These are phyloP conservation scores for Arbutus unedo DNA, from an alignment of 148 eudicot species.

Conservation along the genomic window DNA sequence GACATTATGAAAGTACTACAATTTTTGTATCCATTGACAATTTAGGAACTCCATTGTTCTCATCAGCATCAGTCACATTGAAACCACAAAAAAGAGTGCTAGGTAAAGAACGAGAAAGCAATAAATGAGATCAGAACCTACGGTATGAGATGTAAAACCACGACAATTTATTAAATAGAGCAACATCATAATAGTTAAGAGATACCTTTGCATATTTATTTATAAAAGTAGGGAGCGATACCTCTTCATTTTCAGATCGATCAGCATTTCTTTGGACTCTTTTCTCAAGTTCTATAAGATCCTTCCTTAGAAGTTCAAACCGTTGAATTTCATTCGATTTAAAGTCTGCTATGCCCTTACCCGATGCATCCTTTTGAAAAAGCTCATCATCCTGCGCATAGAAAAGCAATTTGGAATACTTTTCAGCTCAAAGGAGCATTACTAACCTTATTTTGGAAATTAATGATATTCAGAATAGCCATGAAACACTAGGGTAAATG, in stretches of 20 bases:
- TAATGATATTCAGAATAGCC: not conserved
- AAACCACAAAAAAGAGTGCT: not conserved
- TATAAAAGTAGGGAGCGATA: conserved; percentile 16
- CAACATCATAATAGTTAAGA: not conserved
- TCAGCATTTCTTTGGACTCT: conserved; percentile 82
- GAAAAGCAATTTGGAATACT: not conserved
- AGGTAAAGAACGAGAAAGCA: not conserved
- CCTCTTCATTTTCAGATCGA: conserved; percentile 64
- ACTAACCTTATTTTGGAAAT: not conserved
- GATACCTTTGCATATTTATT: conserved; percentile 57
- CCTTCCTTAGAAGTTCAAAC: conserved; percentile 84
- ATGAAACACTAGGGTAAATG: not conserved
- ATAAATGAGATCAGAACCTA: not conserved
- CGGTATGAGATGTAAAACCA: not conserved
- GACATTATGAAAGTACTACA: not conserved
- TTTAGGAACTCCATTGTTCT: not conserved
- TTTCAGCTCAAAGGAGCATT: conserved; percentile 6
- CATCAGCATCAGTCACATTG: not conserved
- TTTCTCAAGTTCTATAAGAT: conserved; percentile 82
- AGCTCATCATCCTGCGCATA: conserved; percentile 48
- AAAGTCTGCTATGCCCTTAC: conserved; percentile 29
- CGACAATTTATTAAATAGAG: not conserved
- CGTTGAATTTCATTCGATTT: conserved; percentile 74
- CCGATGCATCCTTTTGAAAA: conserved; percentile 24
- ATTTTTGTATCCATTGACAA: not conserved